Evolutionary conservation across 2,329 filamentous ascomycete species (phyloP).

Genomic region (Dryadomyces quercivorus): DNA sequence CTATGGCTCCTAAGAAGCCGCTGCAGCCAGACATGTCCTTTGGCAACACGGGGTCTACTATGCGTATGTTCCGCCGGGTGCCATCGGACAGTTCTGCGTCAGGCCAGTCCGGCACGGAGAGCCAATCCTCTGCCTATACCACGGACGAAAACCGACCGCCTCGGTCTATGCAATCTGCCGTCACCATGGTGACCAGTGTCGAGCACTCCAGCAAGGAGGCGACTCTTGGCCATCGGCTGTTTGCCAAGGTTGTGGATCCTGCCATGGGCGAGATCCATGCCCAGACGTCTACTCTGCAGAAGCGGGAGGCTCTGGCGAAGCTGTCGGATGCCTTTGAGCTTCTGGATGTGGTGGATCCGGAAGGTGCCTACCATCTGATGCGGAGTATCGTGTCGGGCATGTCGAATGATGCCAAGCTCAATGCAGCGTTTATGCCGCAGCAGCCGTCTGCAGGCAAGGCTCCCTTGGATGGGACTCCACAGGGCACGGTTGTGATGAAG

Average conservation of each 20-base stretch:
- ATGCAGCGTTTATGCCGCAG: constrained; percentile 31
- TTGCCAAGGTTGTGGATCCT: constrained; percentile 69
- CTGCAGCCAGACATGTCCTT: constrained; percentile 85
- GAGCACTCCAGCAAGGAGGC: constrained; percentile 67
- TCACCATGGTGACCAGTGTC: constrained; percentile 18
- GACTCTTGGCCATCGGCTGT: constrained; percentile 67
- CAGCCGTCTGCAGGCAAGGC: constrained; percentile 18
- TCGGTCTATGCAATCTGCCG: constrained; percentile 20
- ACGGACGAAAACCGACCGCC: constrained; percentile 52
- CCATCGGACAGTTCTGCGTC: constrained; percentile 52
- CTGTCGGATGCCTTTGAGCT: constrained; percentile 77
- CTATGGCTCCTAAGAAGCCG: constrained; percentile 54
- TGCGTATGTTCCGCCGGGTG: constrained; percentile 81
- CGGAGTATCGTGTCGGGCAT: constrained; percentile 65
- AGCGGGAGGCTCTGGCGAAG: constrained; percentile 71
- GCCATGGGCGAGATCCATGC: constrained; percentile 76
- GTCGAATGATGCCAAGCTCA: constrained; percentile 55
- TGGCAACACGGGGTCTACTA: constrained; percentile 84
- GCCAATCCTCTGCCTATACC: constrained; percentile 25
- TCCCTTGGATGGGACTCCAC: constrained; percentile 31
- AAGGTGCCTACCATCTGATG: constrained; percentile 78
- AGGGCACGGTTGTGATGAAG: constrained; percentile 47
- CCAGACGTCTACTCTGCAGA: constrained; percentile 54
- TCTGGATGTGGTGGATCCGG: constrained; percentile 78
- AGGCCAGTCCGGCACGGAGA: constrained; percentile 20